Conservation (phyloP, 1,284 basidiomycete genomes). For the Volvariella surrecta region DNA sequence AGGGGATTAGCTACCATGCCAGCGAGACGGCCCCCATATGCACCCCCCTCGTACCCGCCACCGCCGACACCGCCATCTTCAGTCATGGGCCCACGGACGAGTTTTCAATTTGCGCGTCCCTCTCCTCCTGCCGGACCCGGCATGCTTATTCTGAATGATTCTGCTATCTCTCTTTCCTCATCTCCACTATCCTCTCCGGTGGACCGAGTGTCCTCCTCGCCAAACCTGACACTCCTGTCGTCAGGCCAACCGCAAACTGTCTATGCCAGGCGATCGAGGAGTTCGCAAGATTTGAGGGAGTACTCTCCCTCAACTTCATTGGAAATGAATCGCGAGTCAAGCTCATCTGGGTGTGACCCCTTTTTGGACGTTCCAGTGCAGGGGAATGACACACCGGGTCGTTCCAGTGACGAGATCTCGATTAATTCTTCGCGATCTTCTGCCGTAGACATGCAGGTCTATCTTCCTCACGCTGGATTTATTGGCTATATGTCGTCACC, state of each 20-base stretch:
- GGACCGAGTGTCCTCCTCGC: not conserved
- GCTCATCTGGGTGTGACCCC: no score
- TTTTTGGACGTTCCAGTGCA: no score
- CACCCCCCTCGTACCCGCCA: not conserved
- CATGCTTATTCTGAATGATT: not conserved
- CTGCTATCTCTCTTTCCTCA: not conserved
- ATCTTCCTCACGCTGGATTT: not conserved
- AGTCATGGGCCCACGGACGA: not conserved
- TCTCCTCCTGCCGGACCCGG: not conserved
- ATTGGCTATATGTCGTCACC: not conserved
- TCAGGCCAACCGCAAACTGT: not conserved
- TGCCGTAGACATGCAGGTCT: no score
- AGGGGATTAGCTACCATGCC: not conserved
- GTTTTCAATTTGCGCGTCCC: not conserved
- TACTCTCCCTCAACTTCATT: not conserved
- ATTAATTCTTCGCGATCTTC: no score
- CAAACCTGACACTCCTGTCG: not conserved
- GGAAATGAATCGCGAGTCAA: not conserved
- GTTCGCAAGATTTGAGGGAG: not conserved
- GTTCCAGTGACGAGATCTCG: no score
- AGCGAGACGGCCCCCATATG: not conserved
- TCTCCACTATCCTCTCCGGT: not conserved
- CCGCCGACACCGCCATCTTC: not conserved
- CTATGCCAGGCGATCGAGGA: not conserved
- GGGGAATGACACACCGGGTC: no score